A percentile compares a stretch with the other conserved stretches of the same genome.
Conservation (phyloP, 1,284 basidiomycete genomes). For the Melampsora abietis-canadensis region DNA sequence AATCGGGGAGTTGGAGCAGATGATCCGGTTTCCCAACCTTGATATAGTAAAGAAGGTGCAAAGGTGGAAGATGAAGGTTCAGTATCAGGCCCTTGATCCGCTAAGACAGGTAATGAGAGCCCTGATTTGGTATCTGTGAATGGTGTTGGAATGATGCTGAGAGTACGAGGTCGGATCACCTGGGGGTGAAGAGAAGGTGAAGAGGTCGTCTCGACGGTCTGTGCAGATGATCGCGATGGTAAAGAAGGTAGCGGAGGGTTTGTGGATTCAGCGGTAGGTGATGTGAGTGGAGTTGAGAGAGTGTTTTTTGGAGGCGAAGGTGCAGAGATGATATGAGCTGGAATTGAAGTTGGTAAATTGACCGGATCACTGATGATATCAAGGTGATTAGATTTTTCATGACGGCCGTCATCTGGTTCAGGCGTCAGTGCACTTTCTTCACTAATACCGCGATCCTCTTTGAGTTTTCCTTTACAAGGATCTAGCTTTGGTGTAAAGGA, state of each 20-base stretch:
- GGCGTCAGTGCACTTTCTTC: conserved; percentile 42
- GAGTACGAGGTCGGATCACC: background rate
- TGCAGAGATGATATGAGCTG: background rate
- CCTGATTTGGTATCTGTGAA: background rate
- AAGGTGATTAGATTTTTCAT: background rate
- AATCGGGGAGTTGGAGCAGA: background rate
- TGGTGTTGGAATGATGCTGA: conserved; percentile 2
- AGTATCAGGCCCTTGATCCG: conserved; percentile 3
- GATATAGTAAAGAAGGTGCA: background rate
- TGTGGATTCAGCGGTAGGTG: conserved; percentile 9
- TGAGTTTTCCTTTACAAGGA: background rate
- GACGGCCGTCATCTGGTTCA: conserved; percentile 34
- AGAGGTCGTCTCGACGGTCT: background rate
- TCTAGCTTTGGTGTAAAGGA: background rate
- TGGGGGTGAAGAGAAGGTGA: background rate
- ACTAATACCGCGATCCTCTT: conserved; percentile 25
- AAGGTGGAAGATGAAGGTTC: conserved; percentile 15
- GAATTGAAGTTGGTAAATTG: background rate
- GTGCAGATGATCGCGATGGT: background rate
- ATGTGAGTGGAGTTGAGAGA: background rate
- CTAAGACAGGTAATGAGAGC: background rate
- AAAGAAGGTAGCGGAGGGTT: background rate
- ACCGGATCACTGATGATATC: background rate
- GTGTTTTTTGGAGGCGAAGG: conserved; percentile 14
- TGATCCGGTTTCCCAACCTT: conserved; percentile 6